phyloP scores from a whole-genome alignment of 2,329 filamentous ascomycete species.

The Pseudocercospora fuligena region DNA sequence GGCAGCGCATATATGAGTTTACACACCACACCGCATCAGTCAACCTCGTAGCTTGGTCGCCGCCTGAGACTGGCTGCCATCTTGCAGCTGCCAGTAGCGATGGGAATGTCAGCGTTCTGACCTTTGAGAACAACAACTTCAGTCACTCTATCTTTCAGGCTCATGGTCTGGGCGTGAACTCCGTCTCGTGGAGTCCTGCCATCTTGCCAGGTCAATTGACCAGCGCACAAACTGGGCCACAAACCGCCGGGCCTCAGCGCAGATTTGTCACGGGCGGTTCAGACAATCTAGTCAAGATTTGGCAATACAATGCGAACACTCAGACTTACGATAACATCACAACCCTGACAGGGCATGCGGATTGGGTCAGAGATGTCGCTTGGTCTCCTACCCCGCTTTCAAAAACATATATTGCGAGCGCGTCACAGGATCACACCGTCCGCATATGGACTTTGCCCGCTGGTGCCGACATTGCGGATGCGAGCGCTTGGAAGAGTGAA shows the following conservation, averaged over 20 bases:
- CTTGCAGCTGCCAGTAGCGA: slow-evolving; percentile 94
- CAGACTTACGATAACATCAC: slow-evolving; percentile 48
- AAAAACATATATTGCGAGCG: slow-evolving; percentile 95
- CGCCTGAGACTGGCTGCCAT: slow-evolving; percentile 91
- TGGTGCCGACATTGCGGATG: slow-evolving; percentile 44
- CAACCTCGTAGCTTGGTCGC: slow-evolving; percentile 97
- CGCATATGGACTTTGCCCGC: slow-evolving; percentile 81
- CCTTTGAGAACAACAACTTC: slow-evolving; percentile 96
- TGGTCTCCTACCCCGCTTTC: slow-evolving; percentile 95
- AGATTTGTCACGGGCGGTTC: slow-evolving; percentile 94
- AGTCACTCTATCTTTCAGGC: slow-evolving; percentile 87
- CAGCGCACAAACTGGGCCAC: slow-evolving; percentile 60
- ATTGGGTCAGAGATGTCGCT: slow-evolving; percentile 97
- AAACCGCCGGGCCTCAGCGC: slow-evolving; percentile 61
- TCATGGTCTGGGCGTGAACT: slow-evolving; percentile 93
- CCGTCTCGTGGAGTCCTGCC: slow-evolving; percentile 91
- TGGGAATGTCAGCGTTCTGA: slow-evolving; percentile 89
- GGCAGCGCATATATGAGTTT: slow-evolving; percentile 88
- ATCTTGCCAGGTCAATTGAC: slow-evolving; percentile 83
- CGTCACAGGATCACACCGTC: slow-evolving; percentile 95
- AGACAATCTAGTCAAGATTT: slow-evolving; percentile 92
- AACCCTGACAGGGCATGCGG: slow-evolving; percentile 79
- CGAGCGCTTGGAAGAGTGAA: slow-evolving; percentile 81
- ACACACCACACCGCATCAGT: slow-evolving; percentile 93
- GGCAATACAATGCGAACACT: slow-evolving; percentile 71